phyloP scores from a whole-genome alignment of 1,284 basidiomycete species.

The Boletellus sp. region DNA sequence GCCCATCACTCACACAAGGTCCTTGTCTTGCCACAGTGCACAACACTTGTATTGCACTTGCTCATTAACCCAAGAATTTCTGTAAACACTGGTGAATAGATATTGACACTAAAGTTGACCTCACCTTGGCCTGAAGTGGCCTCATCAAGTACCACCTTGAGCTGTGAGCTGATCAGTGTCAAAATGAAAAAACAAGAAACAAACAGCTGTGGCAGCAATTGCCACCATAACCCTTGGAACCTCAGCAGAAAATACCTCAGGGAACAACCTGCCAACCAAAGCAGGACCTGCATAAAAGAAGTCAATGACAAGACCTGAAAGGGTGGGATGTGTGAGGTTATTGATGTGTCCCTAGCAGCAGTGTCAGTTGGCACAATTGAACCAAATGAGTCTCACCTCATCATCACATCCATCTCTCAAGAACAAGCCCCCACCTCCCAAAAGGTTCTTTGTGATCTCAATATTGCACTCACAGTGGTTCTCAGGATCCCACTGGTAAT shows the following conservation, averaged over 20 bases:
- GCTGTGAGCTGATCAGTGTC: background rate
- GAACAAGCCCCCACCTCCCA: conserved; percentile 1
- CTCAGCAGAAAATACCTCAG: background rate
- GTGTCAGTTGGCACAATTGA: background rate
- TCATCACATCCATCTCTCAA: conserved; percentile 6
- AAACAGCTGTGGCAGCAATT: background rate
- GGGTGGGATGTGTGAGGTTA: conserved; percentile 2
- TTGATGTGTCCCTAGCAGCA: conserved; percentile 8
- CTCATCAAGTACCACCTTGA: conserved; percentile 2
- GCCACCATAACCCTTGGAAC: background rate
- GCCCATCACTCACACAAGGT: background rate
- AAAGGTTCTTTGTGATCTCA: background rate
- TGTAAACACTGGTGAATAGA: background rate
- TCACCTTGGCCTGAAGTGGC: background rate
- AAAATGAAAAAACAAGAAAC: background rate
- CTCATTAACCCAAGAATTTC: background rate
- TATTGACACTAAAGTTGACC: background rate
- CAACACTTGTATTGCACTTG: background rate
- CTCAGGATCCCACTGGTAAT: conserved; percentile 8
- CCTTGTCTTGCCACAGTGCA: background rate
- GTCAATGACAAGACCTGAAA: background rate
- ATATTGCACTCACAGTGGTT: background rate
- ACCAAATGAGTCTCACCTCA: background rate
- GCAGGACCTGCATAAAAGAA: conserved; percentile 3
- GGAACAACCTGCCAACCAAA: background rate